These are phyloP conservation scores for Grosmannia clavigera DNA, from an alignment of 2,329 filamentous ascomycete species.

Conservation along the genomic window DNA sequence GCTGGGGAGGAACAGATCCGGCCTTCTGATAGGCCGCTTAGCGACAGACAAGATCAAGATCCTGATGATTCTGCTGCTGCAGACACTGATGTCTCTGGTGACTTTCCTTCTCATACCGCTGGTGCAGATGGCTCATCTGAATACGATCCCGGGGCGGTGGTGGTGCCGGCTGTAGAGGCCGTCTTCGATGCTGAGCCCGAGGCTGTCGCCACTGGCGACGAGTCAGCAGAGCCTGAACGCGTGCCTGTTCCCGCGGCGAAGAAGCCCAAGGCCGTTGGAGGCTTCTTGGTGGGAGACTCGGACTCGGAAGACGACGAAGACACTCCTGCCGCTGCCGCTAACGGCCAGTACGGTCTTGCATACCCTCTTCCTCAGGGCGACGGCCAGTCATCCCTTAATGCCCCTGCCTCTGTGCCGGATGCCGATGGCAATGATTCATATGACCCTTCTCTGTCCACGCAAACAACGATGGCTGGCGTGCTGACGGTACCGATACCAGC, in stretches of 20 bases:
- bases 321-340: not conserved
- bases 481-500: not conserved
- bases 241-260: constrained; percentile 18
- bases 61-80: constrained; percentile 28
- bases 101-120: constrained; percentile 32
- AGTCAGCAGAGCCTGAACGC: constrained; percentile 14
- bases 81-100: constrained; percentile 35
- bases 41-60: constrained; percentile 41
- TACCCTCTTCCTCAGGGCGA: constrained; percentile 5
- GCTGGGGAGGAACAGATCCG: constrained; percentile 45
- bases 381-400: not conserved
- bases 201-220: not conserved
- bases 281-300: constrained; percentile 48
- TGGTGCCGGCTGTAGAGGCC: not conserved
- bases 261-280: constrained; percentile 49
- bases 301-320: constrained; percentile 41
- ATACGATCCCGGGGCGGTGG: constrained; percentile 35
- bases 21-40: constrained; percentile 40
- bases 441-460: constrained; percentile 16
- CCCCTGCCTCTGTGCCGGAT: constrained; percentile 11
- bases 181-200: not conserved
- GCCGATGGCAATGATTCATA: constrained; percentile 18
- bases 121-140: constrained; percentile 39
- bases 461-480: not conserved
- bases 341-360: constrained; percentile 2